Base-by-base conservation (phyloP, 352 stramenopile species). In the Pythium aristosporum region DNA sequence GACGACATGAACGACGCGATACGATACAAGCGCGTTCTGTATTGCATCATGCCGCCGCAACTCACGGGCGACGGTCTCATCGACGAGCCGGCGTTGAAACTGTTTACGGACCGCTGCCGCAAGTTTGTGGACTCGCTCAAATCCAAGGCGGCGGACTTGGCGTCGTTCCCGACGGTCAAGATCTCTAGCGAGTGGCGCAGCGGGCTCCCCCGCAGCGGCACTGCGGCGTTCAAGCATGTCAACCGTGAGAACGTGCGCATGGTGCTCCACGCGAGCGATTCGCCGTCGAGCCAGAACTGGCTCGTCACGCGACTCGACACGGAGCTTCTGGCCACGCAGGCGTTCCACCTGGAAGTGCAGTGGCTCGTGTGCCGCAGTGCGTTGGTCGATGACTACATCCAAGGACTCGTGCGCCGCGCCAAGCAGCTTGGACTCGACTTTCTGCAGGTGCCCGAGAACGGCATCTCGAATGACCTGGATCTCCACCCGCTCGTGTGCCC, bases 1-100 rank as follows among this genome's bases (percentile, higher is more conserved):
- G 87, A 94, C 61, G 79, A 91, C 36, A 96, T 96, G 85, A 87
- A 74, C 61, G 87, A 96, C 67, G 80, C 70, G 25, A 91, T 89
- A 39, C 85, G 86, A 23, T 93, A 91, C 61, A 92, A 92, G 51
- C 80, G 87, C 16, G 88, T 84, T 43, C 57, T 90, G 23, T 91
- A 83, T 57, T 91, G 81, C 52, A 71, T 94, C 39, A 65, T 92
- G 13, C 85, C 85, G 9, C 82, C 85, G 20, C 61, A 69, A 25
- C 61, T 85, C 0, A 28, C 15, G 20, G 64, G 54, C 3, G 70
- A 71, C 2, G 69, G 72, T 1, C 50, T 67, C 32, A 69, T 70
- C 10, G 69, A 77, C 32, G 63, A 73, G 42, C 61, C 72, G 71
- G 74, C 53, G 11, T 49, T 92, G 20, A 69, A 75, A 44, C 58